These are phyloP conservation scores for Stygiomarasmius scandens DNA, from an alignment of 1,284 basidiomycete species.

Conservation along the genomic window DNA sequence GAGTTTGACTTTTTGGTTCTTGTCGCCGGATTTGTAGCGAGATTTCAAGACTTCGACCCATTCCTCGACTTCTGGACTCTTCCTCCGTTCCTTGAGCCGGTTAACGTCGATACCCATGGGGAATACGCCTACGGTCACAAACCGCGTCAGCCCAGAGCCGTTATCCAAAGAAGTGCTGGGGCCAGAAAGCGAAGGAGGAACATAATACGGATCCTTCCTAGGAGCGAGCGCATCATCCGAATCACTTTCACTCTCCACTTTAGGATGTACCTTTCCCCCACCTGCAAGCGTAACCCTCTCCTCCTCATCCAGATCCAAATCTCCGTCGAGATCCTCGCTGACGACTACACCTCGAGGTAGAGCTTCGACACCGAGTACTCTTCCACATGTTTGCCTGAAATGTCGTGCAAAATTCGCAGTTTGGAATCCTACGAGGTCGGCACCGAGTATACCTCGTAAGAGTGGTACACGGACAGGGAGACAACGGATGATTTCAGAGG, in stretches of 20 bases:
- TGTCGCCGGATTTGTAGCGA: constrained; percentile 65
- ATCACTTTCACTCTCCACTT: background rate
- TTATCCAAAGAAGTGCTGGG: background rate
- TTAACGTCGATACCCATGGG: constrained; percentile 89
- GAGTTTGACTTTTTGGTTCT: constrained; percentile 60
- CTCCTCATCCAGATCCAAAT: no score
- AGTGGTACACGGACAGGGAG: constrained; percentile 69
- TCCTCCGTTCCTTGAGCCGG: constrained; percentile 68
- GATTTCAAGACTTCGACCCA: constrained; percentile 80
- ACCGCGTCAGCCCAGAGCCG: constrained; percentile 36
- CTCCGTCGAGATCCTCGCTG: constrained; percentile 15
- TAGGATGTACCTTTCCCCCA: no score
- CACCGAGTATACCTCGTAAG: constrained; percentile 73
- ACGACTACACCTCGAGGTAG: constrained; percentile 74
- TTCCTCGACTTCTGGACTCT: constrained; percentile 79
- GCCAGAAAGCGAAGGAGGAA: background rate
- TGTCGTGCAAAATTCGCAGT: constrained; percentile 81
- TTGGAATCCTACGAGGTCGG: constrained; percentile 75
- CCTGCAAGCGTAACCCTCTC: background rate
- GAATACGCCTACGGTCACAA: constrained; percentile 85
- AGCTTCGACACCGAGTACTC: constrained; percentile 81
- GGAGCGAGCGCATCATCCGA: background rate
- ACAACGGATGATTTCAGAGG: constrained; percentile 87
- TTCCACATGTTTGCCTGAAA: constrained; percentile 82
- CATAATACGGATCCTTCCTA: background rate